A percentile compares a stretch with the other conserved stretches of the same genome.
Conservation (phyloP, 2,329 filamentous ascomycete genomes). For the Paraphoma chrysanthemicola region DNA sequence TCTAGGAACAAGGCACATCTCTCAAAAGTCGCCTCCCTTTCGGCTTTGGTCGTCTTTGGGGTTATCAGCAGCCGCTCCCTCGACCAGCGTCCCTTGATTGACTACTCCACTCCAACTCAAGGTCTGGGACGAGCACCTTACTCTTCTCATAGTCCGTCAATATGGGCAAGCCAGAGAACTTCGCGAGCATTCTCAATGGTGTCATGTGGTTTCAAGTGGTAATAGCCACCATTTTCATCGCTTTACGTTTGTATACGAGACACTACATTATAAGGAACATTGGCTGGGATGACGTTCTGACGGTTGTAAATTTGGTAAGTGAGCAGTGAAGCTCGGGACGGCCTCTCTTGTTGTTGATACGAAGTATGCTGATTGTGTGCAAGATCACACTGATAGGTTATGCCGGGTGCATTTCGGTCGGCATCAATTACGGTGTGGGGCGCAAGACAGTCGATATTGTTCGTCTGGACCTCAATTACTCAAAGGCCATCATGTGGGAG, state of each 20-base stretch:
- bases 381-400: conserved; percentile 36
- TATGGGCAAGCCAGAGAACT: conserved; percentile 32
- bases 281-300: conserved; percentile 40
- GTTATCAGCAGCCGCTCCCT: too few species aligned
- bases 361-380: neutral
- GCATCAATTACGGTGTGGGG: conserved; percentile 36
- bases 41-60: too few species aligned
- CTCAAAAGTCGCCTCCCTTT: too few species aligned
- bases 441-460: conserved; percentile 31
- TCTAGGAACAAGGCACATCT: too few species aligned
- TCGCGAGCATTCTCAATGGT: conserved; percentile 29
- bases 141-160: neutral
- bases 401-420: conserved; percentile 30
- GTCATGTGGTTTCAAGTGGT: conserved; percentile 41
- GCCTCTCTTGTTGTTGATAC: too few species aligned
- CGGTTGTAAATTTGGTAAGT: conserved; percentile 36
- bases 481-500: conserved; percentile 41
- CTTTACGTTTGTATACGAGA: conserved; percentile 35
- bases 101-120: too few species aligned
- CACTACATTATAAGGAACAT: conserved; percentile 33
- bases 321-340: too few species aligned
- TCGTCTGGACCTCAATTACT: conserved; percentile 26
- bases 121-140: too few species aligned
- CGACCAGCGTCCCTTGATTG: too few species aligned
- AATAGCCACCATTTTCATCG: conserved; percentile 32